Percentiles rank a stretch among this genome's conserved stretches.
Evolutionary conservation across 2,329 filamentous ascomycete species (phyloP).

Genomic region (Tolypocladium guangdongense): DNA sequence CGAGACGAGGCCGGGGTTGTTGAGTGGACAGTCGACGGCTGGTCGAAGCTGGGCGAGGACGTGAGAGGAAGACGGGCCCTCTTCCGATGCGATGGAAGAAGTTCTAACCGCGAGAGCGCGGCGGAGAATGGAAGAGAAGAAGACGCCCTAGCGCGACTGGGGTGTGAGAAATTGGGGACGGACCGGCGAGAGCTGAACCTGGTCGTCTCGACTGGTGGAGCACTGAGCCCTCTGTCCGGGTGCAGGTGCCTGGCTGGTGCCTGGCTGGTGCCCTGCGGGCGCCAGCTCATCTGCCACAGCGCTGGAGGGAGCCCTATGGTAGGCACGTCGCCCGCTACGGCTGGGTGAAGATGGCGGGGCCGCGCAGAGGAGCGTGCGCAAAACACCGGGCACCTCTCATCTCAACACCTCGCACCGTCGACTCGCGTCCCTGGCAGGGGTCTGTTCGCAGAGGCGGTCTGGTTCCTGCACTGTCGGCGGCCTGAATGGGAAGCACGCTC

Average conservation of each 20-base stretch:
- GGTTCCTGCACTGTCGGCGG: background rate
- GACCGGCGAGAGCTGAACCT: background rate
- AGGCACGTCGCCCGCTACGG: background rate
- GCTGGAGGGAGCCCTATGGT: background rate
- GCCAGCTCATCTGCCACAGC: background rate
- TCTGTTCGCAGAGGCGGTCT: background rate
- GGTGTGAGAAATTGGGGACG: constrained; percentile 4
- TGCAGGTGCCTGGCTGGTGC: background rate
- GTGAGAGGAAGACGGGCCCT: background rate
- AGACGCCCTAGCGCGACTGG: constrained; percentile 1
- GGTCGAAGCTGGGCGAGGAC: background rate
- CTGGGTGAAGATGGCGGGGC: background rate
- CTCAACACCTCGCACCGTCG: background rate
- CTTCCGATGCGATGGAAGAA: constrained; percentile 1
- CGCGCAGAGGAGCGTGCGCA: background rate
- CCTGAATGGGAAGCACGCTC: background rate
- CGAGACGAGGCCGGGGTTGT: background rate
- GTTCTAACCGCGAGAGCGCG: background rate
- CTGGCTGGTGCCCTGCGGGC: background rate
- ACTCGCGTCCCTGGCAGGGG: background rate
- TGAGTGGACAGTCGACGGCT: background rate
- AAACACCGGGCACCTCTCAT: background rate
- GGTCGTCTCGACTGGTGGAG: background rate
- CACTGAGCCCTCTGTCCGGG: background rate
- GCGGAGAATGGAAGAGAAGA: background rate